Conservation (phyloP, 768 basidiomycete species). For the Russula abietina region DNA sequence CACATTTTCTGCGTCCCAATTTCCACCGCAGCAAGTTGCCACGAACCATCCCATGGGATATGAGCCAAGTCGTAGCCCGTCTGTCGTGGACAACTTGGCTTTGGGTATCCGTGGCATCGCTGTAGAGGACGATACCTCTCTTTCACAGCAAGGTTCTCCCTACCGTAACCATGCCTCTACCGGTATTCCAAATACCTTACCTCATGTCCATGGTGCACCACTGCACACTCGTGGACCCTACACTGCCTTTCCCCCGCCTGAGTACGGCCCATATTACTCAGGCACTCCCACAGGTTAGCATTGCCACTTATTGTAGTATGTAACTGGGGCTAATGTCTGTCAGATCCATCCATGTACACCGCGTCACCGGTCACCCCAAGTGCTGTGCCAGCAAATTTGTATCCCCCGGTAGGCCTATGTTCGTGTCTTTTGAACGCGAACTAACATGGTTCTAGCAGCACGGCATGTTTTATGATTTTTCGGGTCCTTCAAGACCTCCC, state of each 20-base stretch:
- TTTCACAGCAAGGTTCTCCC: constrained; percentile 28
- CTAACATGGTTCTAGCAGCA: constrained; percentile 38
- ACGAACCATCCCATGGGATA: constrained; percentile 28
- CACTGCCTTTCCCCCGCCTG: constrained; percentile 46
- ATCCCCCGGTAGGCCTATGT: constrained; percentile 38
- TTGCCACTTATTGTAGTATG: constrained; percentile 46
- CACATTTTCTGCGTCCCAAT: constrained; percentile 33
- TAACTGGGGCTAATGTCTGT: constrained; percentile 42
- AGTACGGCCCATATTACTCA: constrained; percentile 56
- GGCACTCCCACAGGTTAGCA: constrained; percentile 38
- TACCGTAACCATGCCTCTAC: constrained; percentile 36
- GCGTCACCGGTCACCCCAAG: constrained; percentile 40
- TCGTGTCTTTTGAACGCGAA: constrained; percentile 41
- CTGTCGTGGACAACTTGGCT: constrained; percentile 45
- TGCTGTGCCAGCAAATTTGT: constrained; percentile 42
- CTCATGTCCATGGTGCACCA: constrained; percentile 40
- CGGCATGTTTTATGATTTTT: constrained; percentile 55
- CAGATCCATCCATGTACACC: constrained; percentile 49
- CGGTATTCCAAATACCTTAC: constrained; percentile 31
- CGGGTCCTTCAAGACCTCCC: constrained; percentile 40
- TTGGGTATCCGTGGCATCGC: constrained; percentile 55
- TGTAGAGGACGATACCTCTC: constrained; percentile 48
- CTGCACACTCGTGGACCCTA: constrained; percentile 45
- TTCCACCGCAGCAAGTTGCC: constrained; percentile 29
- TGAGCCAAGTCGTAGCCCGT: constrained; percentile 37